Evolutionary conservation across 2,329 filamentous ascomycete genomes (phyloP), one percentile per base, ranked within the genome.

Genomic region (Trichoderma sp.): DNA sequence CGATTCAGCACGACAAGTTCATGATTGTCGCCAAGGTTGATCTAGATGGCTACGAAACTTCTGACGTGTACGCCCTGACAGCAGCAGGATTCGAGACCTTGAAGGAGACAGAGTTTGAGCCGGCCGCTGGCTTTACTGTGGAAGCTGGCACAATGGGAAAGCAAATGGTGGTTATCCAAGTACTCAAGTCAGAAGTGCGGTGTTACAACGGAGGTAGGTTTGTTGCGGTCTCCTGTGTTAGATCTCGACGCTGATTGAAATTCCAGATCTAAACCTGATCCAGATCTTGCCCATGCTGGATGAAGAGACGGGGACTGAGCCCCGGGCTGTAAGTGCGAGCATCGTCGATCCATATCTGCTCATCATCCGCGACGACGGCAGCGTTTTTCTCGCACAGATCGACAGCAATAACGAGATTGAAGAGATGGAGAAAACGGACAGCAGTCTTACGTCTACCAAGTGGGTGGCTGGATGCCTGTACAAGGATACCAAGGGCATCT

Each of bases 261-360:
- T 19, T 19, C 1, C 72, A 92, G 92, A 96, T 75, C 85, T 99
- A 66, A 91, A 90, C 12, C 83, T 99, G 61, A 89, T 89, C 52
- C 94, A 98, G 73, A 98, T 99, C 63, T 84, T 97, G 57, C 92
- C 93, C 0, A 92, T 98, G 85, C 86, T 92, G 67, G 95, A 98
- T 71, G 95, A 97, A 71, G 91, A 95, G 69, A 93, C 89, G 0
- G 93, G 90, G 14, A 88, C 86, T 21, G 92, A 97, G 71, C 89
- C 92, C 5, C 85, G 89, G 61, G 89, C 95, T 48, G 80, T 93
- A 52, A 90, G 88, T 72, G 90, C 91, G 44, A 96, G 91, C 74
- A 93, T 98, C 71, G 86, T 86, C 21, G 94, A 98, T 70, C 92
- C 92, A 0, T 97, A 93, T 73, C 77, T 99, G 14, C 80, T 97